These are phyloP conservation scores for Myochromella boudieri DNA, from an alignment of 768 basidiomycete species.

Conservation along the genomic window DNA sequence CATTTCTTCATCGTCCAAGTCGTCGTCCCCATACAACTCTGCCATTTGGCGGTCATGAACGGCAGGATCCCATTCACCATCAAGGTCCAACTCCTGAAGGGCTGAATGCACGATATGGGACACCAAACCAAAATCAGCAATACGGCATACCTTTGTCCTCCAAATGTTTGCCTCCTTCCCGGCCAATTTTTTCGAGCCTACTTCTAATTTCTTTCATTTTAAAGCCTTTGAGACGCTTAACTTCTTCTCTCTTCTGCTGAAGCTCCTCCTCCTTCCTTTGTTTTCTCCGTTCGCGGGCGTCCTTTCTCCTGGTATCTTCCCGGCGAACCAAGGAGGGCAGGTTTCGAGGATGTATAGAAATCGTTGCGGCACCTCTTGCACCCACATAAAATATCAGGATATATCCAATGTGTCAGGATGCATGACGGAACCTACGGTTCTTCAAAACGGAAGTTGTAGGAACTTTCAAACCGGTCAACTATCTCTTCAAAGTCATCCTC, in stretches of 20 bases:
- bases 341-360: conserved; percentile 77
- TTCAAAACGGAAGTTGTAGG: conserved; percentile 97
- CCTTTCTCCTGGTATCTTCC: conserved; percentile 76
- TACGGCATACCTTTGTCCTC: conserved; percentile 32
- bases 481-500: conserved; percentile 88
- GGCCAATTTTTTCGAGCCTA: conserved; percentile 71
- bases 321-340: conserved; percentile 64
- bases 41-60: conserved; percentile 85
- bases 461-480: conserved; percentile 90
- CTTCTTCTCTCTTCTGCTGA: conserved; percentile 73
- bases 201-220: conserved; percentile 79
- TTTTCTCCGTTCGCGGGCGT: conserved; percentile 77
- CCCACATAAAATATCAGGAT: not conserved
- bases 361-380: conserved; percentile 68
- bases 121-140: not conserved
- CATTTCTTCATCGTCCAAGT: too few species aligned
- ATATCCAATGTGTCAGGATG: not conserved
- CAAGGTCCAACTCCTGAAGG: conserved; percentile 73
- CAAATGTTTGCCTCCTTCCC: conserved; percentile 62
- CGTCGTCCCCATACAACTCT: conserved; percentile 61
- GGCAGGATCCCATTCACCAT: conserved; percentile 90
- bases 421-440: conserved; percentile 69
- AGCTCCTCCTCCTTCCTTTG: conserved; percentile 80
- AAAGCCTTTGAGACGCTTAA: conserved; percentile 77
- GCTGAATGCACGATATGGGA: conserved; percentile 33